Percentiles rank a stretch among this genome's conserved stretches.
These are phyloP conservation scores for Xylaria bambusicola DNA, from an alignment of 495 filamentous ascomycete species.

Conservation along the genomic window DNA sequence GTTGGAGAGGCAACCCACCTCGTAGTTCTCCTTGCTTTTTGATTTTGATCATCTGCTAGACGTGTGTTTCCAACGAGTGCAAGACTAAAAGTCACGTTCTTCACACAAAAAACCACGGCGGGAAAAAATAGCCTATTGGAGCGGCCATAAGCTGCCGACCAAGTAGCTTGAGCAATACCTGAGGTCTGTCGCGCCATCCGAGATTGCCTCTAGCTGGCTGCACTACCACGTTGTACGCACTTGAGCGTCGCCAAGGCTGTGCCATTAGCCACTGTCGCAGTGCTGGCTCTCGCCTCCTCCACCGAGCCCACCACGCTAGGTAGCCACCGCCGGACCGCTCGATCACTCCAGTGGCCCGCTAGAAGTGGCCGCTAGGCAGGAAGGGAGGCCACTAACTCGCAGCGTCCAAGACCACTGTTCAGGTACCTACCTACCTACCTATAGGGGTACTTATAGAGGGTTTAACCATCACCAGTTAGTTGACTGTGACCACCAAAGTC, in stretches of 20 bases:
- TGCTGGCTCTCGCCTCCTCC: constrained; percentile 3
- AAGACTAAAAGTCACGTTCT: constrained; percentile 7
- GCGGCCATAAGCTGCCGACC: not conserved
- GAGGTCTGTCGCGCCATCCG: not conserved
- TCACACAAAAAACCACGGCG: not conserved
- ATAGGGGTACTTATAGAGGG: no score
- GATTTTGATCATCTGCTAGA: not conserved
- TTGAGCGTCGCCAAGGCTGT: constrained; percentile 6
- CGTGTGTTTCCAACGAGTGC: not conserved
- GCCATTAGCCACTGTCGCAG: not conserved
- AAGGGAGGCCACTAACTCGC: no score
- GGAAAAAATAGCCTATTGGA: constrained; percentile 8
- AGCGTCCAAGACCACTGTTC: not conserved
- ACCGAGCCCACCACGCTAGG: constrained; percentile 16
- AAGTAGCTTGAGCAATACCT: no score
- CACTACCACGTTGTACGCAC: not conserved
- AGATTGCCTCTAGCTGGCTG: not conserved
- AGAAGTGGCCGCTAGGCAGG: not conserved
- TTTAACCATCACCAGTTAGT: no score
- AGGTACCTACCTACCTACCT: not conserved
- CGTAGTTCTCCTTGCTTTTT: not conserved
- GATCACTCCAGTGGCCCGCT: not conserved
- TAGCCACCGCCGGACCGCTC: not conserved
- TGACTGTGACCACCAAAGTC: not conserved
- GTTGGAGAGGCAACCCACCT: constrained; percentile 6